Evolutionary conservation across 495 filamentous ascomycete species (phyloP).

Genomic region (Aspergillus conjunctus): DNA sequence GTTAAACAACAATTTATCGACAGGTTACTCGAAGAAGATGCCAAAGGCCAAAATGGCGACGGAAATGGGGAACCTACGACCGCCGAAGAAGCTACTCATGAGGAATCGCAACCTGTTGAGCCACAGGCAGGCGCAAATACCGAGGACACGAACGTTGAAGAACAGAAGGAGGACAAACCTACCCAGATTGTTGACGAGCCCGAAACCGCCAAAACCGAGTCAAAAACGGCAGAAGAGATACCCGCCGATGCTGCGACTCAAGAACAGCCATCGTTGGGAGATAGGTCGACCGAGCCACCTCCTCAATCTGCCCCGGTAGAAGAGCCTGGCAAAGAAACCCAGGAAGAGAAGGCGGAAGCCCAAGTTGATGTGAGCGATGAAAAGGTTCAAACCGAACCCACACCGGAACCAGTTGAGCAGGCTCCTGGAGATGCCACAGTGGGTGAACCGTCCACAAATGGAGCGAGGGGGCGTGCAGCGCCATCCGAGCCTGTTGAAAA

Average conservation of each 20-base stretch:
- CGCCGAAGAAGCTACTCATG: slow-evolving; percentile 16
- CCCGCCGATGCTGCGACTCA: background rate
- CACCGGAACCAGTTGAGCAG: slow-evolving; percentile 31
- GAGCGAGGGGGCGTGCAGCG: slow-evolving; percentile 12
- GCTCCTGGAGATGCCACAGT: slow-evolving; percentile 22
- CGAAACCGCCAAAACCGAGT: slow-evolving; percentile 5
- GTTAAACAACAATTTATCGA: slow-evolving; percentile 53
- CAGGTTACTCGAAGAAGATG: slow-evolving; percentile 48
- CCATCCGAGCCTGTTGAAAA: slow-evolving; percentile 24
- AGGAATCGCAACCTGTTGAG: slow-evolving; percentile 24
- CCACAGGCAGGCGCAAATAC: slow-evolving; percentile 12
- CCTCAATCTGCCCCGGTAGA: slow-evolving; percentile 1
- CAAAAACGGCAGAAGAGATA: slow-evolving; percentile 12
- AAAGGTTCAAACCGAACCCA: slow-evolving; percentile 19
- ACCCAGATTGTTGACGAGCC: background rate
- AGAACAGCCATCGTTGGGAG: background rate
- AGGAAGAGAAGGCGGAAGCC: slow-evolving; percentile 4
- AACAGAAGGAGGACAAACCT: background rate
- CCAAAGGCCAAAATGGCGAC: slow-evolving; percentile 26
- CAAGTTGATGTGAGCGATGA: slow-evolving; percentile 3
- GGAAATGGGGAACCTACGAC: slow-evolving; percentile 21
- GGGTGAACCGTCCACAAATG: slow-evolving; percentile 14
- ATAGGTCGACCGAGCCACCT: slow-evolving; percentile 2
- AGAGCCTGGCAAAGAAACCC: background rate
- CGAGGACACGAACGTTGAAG: background rate